These are phyloP conservation scores for Cutaneotrichosporon dermatis DNA, from an alignment of 1,284 basidiomycete genomes.

Conservation along the genomic window DNA sequence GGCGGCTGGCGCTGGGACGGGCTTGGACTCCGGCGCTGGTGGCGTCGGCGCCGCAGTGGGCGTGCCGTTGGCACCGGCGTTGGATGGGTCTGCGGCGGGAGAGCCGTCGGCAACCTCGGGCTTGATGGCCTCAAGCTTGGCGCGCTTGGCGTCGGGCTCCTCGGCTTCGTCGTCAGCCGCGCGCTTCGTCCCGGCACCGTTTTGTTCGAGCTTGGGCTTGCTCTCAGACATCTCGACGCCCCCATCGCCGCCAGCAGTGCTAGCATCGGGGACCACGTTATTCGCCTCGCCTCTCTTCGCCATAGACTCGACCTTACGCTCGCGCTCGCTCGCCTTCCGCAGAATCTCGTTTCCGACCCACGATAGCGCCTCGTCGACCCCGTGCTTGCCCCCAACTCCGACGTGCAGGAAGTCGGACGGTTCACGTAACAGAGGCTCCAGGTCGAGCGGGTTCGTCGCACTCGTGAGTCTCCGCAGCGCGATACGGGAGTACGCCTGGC, in stretches of 20 bases:
- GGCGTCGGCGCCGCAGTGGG: no score
- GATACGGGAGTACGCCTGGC: constrained; percentile 23
- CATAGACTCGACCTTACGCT: neutral
- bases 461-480: constrained; percentile 28
- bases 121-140: neutral
- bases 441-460: constrained; percentile 33
- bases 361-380: constrained; percentile 27
- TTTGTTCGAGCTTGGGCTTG: no score
- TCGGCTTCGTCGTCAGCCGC: neutral
- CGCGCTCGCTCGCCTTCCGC: constrained; percentile 1
- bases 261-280: no score
- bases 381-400: constrained; percentile 32
- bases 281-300: no score
- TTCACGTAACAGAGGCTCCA: constrained; percentile 31
- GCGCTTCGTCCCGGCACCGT: neutral
- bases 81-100: neutral
- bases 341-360: constrained; percentile 33
- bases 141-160: no score
- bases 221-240: no score
- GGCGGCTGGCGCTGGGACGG: no score
- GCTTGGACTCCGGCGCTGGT: no score
- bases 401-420: constrained; percentile 35
- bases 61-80: constrained; percentile 7
- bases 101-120: neutral
- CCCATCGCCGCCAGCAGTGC: no score